phyloP scores from a whole-genome alignment of 2,329 filamentous ascomycete genomes.

The Ophiocordyceps robertsii region DNA sequence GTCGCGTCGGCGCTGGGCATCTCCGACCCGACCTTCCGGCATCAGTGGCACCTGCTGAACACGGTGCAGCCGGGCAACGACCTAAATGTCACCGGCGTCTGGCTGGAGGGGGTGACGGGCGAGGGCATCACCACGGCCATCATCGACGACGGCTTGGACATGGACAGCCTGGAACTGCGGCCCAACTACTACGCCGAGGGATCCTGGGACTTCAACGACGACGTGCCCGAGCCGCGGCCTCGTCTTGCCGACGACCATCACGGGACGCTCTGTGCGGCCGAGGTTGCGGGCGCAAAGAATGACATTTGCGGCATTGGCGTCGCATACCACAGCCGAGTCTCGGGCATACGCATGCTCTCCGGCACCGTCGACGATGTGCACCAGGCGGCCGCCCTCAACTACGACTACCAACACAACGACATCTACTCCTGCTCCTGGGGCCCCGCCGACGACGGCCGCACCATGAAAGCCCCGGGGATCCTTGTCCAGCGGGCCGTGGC shows the following conservation, averaged over 20 bases:
- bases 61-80: constrained; percentile 71
- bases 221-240: constrained; percentile 64
- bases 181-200: constrained; percentile 88
- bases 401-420: constrained; percentile 78
- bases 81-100: constrained; percentile 89
- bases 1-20: constrained; percentile 44
- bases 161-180: constrained; percentile 85
- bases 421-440: constrained; percentile 99
- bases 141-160: constrained; percentile 90
- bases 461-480: constrained; percentile 87
- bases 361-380: constrained; percentile 84
- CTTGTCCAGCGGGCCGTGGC: constrained; percentile 85
- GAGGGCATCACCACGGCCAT: constrained; percentile 83
- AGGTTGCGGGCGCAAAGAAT: constrained; percentile 82
- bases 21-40: constrained; percentile 75
- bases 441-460: constrained; percentile 79
- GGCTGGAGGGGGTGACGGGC: constrained; percentile 82
- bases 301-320: constrained; percentile 92
- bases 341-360: constrained; percentile 84
- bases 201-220: constrained; percentile 94
- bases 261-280: constrained; percentile 87
- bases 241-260: constrained; percentile 76
- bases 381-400: constrained; percentile 86
- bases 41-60: constrained; percentile 96
- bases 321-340: constrained; percentile 81